Conservation (phyloP, 345 rosid genomes). For the Sonneratia caseolaris region DNA sequence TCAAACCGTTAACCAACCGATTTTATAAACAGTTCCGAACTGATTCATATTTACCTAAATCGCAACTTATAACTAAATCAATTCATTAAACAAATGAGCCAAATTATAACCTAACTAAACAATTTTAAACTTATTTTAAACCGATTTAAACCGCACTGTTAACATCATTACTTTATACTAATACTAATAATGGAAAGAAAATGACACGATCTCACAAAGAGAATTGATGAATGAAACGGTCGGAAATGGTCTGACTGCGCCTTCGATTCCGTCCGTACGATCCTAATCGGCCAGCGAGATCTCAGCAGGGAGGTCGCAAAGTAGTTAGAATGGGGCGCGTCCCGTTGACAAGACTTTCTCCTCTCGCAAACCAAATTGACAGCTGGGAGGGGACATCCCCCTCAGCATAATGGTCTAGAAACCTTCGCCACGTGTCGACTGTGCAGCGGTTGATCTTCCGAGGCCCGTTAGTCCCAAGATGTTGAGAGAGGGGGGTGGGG, state of each 20-base stretch:
- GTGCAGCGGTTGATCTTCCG: conserved; percentile 2
- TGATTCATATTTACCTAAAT: too few species aligned
- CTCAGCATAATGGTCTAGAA: not conserved
- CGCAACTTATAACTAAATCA: too few species aligned
- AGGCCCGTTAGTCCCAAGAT: conserved; percentile 12
- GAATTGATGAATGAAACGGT: not conserved
- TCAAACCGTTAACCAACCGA: too few species aligned
- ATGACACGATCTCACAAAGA: not conserved
- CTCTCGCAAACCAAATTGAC: not conserved
- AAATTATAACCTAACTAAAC: too few species aligned
- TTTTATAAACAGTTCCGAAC: too few species aligned
- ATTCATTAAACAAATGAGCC: too few species aligned
- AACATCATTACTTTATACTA: too few species aligned
- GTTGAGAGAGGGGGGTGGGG: too few species aligned
- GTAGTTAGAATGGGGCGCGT: too few species aligned
- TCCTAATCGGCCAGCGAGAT: not conserved
- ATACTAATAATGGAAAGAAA: not conserved
- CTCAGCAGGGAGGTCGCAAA: not conserved
- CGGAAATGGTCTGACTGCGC: not conserved
- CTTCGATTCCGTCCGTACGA: not conserved
- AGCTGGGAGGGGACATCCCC: not conserved
- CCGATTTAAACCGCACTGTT: too few species aligned
- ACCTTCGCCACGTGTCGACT: not conserved
- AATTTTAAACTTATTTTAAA: too few species aligned
- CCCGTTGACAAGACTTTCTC: too few species aligned